Evolutionary conservation across 2,329 filamentous ascomycete species (phyloP), one percentile per base, ranked within the genome.

Genomic region (Paramyrothecium sp.): DNA sequence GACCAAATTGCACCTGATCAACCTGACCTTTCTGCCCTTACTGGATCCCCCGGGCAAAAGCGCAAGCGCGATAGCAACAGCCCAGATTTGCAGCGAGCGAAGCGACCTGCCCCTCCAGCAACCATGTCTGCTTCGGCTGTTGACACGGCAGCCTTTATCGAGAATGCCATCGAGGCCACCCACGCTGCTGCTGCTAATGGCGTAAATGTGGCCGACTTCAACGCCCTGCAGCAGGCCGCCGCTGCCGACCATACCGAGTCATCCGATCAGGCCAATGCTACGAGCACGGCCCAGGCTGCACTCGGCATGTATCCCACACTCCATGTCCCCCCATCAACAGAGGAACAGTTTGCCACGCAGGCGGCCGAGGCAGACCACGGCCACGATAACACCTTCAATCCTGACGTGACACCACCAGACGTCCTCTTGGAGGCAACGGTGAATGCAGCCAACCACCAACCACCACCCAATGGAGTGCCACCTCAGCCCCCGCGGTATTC

Each of bases 301-400:
- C 73, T 86, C 3, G 80, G 79, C 56, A 83, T 86, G 78, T 86
- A 85, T 65, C 83, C 83, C 5, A 83, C 82, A 2, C 73, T 86
- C 3, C 83, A 86, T 61, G 80, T 86, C 3, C 83, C 83, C 3
- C 76, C 79, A 21, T 75, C 81, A 3, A 86, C 83, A 0, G 83
- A 85, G 64, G 83, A 86, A 71, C 81, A 83, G 17, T 86, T 86
- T 67, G 81, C 81, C 7, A 76, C 78, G n/a, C 82, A 85, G 65
- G 70, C 74, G 2, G 61, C 64, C n/a, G 72, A 74, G 59, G 55
- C 54, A 30, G 69, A 71, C 17, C 69, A 71, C 26, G 63, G 61
- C n/a, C 71, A 74, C 41, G 71, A 74, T n/a, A 59, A 61, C 33
- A 51, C 67, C 7, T 73, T 73, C 56, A 65, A 67, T 54, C 65